phyloP scores from a whole-genome alignment of 169 alveolate species.

The Cryptosporidium tyzzeri region DNA sequence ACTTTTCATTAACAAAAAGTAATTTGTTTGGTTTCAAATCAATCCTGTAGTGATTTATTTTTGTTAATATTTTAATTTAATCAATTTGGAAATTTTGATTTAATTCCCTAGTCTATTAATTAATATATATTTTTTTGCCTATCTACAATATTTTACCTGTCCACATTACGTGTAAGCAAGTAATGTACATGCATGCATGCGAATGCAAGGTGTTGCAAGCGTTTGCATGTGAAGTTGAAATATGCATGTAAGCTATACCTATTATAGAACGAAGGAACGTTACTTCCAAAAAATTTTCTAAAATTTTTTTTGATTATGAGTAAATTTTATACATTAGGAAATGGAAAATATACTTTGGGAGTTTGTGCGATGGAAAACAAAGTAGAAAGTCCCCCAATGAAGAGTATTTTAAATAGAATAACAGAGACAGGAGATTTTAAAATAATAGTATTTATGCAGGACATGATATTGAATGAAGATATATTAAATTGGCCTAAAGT shows the following conservation, averaged over 20 bases:
- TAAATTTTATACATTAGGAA: conserved; percentile 21
- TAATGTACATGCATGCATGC: conserved; percentile 16
- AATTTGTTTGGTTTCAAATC: neutral
- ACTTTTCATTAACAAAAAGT: neutral
- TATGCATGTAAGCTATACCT: neutral
- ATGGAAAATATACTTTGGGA: conserved; percentile 85
- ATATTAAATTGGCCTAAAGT: conserved; percentile 91
- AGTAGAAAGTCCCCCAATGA: conserved; percentile 90
- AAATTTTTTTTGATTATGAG: neutral
- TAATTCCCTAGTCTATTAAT: neutral
- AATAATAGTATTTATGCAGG: conserved; percentile 86
- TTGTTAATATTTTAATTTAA: neutral
- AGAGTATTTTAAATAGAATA: conserved; percentile 84
- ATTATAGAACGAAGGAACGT: neutral
- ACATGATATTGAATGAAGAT: conserved; percentile 85
- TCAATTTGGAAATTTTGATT: neutral
- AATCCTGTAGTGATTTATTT: neutral
- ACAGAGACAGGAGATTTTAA: conserved; percentile 87
- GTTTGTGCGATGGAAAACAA: conserved; percentile 92
- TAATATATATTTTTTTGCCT: neutral
- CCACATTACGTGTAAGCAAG: conserved; percentile 6
- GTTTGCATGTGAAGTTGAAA: neutral
- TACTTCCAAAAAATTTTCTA: neutral
- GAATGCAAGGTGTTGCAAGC: neutral
- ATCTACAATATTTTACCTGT: conserved; percentile 1